Conservation (phyloP, 306 rosid species). For the Potentilla sterilis region DNA sequence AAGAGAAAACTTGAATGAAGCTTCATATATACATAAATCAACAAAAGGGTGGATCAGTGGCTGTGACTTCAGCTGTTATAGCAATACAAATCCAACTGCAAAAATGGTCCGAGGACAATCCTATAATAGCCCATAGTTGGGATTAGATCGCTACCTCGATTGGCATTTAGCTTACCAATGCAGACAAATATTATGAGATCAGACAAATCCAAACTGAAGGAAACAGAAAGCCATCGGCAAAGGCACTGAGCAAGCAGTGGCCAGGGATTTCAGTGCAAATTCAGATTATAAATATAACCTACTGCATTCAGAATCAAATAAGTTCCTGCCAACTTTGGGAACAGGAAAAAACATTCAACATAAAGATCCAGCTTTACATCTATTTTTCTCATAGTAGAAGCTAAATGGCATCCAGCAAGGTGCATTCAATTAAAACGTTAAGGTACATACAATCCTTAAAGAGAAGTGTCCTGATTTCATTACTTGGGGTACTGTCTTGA, state of each 20-base stretch:
- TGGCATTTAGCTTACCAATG: background rate
- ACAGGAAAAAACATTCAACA: conserved; percentile 3
- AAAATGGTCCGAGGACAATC: no score
- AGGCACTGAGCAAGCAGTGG: background rate
- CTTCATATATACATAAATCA: no score
- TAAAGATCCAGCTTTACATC: background rate
- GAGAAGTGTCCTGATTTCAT: background rate
- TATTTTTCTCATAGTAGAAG: background rate
- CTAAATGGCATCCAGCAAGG: background rate
- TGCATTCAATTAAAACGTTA: background rate
- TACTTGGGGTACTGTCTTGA: background rate
- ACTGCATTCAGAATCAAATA: background rate
- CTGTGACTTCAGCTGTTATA: no score
- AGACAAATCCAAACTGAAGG: background rate
- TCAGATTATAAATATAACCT: no score
- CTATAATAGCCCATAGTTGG: no score
- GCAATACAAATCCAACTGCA: no score
- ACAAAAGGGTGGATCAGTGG: no score
- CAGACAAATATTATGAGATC: background rate
- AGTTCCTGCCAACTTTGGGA: background rate
- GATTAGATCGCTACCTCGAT: no score
- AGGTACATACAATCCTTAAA: background rate
- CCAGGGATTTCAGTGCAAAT: no score
- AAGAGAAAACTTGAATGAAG: no score
- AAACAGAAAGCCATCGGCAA: background rate